Base-by-base conservation (phyloP, 2,329 filamentous ascomycete species). In the Pestalotiopsis sp. region DNA sequence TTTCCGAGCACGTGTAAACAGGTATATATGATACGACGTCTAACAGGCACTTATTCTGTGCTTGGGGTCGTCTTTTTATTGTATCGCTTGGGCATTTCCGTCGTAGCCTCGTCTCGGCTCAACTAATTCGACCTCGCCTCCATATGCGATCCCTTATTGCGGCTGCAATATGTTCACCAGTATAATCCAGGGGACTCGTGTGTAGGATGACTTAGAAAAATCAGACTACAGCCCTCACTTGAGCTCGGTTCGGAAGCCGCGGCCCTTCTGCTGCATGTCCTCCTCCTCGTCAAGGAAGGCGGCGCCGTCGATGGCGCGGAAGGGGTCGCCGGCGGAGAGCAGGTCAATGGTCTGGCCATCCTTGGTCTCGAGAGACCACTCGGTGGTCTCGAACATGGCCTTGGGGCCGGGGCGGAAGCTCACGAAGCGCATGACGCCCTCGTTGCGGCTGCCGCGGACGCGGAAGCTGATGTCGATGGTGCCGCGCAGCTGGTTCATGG, bases 401-500 rank as follows among this genome's bases (percentile, higher is more conserved):
- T 88, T 87, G 68, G 84, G 74, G 7, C 81, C 82, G 73, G 87
- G 90, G 77, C 96, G 87, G 78, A 88, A 85, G 83, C 93, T 96
- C 74, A 86, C 88, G 81, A 99, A 97, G 77, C 89, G 88, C 88
- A 98, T 96, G 78, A 90, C 86, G 7, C 90, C 96, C 73, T 85
- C 83, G 69, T 82, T 84, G 78, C 86, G 90, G 38, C 90, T 93
- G 56, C 96, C 96, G 82, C 93, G 94, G 36, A 99, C 96, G 82
- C 89, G 87, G 80, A 97, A 98, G 68, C 83, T 84, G 69, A 99
- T 93, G 84, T 98, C 87, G 79, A 99, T 97, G 75, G 90, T 86
- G 27, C 96, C 96, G 81, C 95, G 94, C 79, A 98, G 82, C 85
- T 97, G 95, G 83, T 98, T 97, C 87, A 99, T 92, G 84, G 94